phyloP scores from a whole-genome alignment of 108 stramenopile genomes.

The Schizochytrium sp. region DNA sequence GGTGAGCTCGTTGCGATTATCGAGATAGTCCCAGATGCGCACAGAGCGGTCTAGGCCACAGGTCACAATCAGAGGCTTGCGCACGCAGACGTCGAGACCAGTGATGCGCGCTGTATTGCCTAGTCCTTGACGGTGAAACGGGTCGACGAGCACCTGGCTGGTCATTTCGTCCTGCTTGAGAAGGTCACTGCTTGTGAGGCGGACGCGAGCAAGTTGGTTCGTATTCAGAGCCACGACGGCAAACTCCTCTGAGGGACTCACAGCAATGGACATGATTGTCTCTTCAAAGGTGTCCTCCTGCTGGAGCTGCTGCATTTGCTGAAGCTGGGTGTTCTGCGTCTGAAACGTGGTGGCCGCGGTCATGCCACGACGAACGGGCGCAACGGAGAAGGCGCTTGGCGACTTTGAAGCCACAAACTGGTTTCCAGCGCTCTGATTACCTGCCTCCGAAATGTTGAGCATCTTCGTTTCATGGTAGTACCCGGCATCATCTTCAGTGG shows the following conservation, averaged over 20 bases:
- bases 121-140: constrained; percentile 31
- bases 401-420: neutral
- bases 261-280: constrained; percentile 21
- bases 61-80: constrained; percentile 49
- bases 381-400: neutral
- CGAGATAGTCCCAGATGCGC: constrained; percentile 47
- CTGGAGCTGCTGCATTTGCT: neutral
- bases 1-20: constrained; percentile 23
- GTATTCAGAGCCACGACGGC: neutral
- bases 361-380: neutral
- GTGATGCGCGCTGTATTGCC: constrained; percentile 22
- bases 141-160: constrained; percentile 26
- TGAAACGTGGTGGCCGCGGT: neutral
- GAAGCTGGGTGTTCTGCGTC: neutral
- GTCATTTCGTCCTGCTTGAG: constrained; percentile 37
- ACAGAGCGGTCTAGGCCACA: constrained; percentile 39
- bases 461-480: constrained; percentile 20
- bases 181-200: constrained; percentile 34
- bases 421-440: neutral
- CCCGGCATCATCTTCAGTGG: constrained; percentile 32
- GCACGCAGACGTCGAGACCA: constrained; percentile 35
- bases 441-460: neutral
- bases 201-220: constrained; percentile 23
- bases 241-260: constrained; percentile 26
- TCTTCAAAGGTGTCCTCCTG: neutral